These are phyloP conservation scores for Thielaviopsis populi DNA, from an alignment of 2,329 filamentous ascomycete species.

Conservation along the genomic window DNA sequence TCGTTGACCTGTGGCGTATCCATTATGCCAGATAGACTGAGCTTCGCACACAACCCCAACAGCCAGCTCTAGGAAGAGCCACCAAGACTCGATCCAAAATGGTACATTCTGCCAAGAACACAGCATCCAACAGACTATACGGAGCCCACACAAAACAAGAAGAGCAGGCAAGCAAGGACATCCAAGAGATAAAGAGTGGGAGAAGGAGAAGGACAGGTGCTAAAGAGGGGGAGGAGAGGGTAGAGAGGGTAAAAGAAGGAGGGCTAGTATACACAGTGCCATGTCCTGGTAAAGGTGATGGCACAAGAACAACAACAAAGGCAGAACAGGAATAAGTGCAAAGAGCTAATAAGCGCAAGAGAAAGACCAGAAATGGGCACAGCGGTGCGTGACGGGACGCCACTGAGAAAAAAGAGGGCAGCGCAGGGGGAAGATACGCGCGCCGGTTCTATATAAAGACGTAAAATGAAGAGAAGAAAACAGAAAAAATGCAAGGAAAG, in stretches of 20 bases:
- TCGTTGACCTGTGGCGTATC: background rate
- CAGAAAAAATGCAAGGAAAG: background rate
- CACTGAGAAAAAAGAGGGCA: background rate
- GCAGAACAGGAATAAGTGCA: background rate
- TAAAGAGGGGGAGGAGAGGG: background rate
- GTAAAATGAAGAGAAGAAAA: background rate
- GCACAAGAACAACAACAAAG: conserved; percentile 2
- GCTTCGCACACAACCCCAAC: background rate
- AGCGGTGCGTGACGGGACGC: too few relatives aligned
- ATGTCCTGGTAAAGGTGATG: background rate
- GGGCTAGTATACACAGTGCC: conserved; percentile 13
- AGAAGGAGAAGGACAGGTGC: background rate
- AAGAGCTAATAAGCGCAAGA: background rate
- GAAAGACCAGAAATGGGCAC: background rate
- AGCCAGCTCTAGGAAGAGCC: background rate
- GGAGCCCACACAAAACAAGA: background rate
- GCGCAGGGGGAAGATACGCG: background rate
- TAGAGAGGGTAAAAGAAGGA: background rate
- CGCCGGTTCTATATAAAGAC: background rate
- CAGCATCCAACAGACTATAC: background rate
- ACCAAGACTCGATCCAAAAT: background rate
- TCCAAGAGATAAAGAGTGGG: background rate
- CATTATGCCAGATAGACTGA: background rate
- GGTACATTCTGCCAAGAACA: background rate
- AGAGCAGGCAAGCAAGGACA: background rate